These are phyloP conservation scores for Monosporascus sp. DNA, from an alignment of 2,329 filamentous ascomycete genomes.

Conservation along the genomic window DNA sequence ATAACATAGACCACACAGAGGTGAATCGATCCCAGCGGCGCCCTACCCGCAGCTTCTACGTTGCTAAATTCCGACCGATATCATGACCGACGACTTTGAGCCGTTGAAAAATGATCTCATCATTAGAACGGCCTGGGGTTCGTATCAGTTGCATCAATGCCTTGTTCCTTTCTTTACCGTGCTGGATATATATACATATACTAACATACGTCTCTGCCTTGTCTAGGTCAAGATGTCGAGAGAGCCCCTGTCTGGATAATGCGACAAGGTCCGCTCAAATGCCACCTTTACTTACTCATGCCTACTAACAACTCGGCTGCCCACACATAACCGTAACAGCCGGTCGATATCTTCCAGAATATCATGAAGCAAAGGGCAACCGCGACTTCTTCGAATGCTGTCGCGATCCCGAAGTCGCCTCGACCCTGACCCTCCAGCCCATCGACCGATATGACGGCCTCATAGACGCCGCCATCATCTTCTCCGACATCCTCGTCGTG, in stretches of 20 bases:
- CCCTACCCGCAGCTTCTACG: background rate
- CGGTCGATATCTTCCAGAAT: constrained; percentile 94
- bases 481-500: constrained; percentile 96
- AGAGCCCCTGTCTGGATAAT: constrained; percentile 98
- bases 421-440: constrained; percentile 88
- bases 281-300: no score
- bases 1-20: no score
- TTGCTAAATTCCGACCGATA: constrained; percentile 16
- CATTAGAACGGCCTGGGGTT: constrained; percentile 84
- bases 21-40: background rate
- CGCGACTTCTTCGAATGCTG: constrained; percentile 98
- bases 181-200: constrained; percentile 3
- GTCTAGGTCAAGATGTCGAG: constrained; percentile 78
- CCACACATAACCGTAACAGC: constrained; percentile 44
- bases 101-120: constrained; percentile 90
- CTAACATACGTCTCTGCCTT: constrained; percentile 11
- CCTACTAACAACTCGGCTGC: background rate
- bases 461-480: constrained; percentile 96
- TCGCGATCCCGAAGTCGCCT: constrained; percentile 85
- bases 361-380: constrained; percentile 86
- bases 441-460: constrained; percentile 87
- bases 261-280: constrained; percentile 71
- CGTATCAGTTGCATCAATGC: constrained; percentile 16
- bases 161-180: background rate
- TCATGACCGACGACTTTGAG: constrained; percentile 67